Evolutionary conservation across 768 basidiomycete species (phyloP), one percentile per base, ranked within the genome.

Genomic region (Phylloporus sp.): DNA sequence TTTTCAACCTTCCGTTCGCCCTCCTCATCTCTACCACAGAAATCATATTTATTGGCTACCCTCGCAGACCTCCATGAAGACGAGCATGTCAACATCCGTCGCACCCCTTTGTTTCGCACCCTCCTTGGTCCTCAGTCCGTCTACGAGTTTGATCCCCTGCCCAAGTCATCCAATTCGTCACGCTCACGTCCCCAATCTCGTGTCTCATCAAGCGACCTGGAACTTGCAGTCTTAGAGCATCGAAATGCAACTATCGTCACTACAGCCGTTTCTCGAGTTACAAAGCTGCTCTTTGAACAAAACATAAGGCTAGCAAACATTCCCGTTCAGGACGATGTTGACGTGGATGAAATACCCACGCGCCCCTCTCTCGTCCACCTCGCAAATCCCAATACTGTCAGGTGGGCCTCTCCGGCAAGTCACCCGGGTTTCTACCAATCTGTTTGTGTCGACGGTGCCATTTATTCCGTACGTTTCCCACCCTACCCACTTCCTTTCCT

Each of bases 391-490:
- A 22, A 52, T 18, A 53, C 53, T 7, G 69, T 77, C 24, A 58
- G 66, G 45, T 76, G 77, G 73, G 61, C 57, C 20, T 51, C 43
- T 34, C 53, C 55, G 10, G 53, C 66, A 22, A 59, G 59, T 6
- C 52, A 55, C n/a, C 51, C 59, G 0, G 62, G 62, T 4, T 72
- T 72, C 18, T 86, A 77, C 52, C 42, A 50, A 4, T 75, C 75
- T 27, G 78, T 84, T 3, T 62, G 56, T 6, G 72, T 88, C 50
- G 87, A 88, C 55, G 81, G 79, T 4, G 76, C 75, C 1, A 48
- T 67, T 13, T 90, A 89, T 63, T 59, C 65, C 24, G 87, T 84
- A 58, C 53, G 73, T 69, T 20, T 23, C 20, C 41, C 36, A 27
- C 38, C 28, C 32, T 24, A 22, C 36, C n/a, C 7, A 22, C n/a